Conservation (phyloP, 1,284 basidiomycete genomes). For the Papiliotrema fonsecae region DNA sequence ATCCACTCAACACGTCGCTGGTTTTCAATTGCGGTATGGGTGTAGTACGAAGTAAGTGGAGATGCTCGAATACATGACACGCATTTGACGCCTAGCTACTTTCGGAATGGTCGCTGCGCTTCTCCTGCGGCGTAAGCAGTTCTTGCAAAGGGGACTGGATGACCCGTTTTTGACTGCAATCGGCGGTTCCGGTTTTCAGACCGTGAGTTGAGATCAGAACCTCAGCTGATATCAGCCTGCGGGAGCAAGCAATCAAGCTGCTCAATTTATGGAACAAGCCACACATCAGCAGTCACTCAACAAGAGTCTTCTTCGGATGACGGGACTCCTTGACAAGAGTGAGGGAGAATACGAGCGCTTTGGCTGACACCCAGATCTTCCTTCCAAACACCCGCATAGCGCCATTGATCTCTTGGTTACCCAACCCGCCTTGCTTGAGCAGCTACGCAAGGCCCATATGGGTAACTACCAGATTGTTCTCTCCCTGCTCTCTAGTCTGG, state of each 20-base stretch:
- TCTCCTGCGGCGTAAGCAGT: slow-evolving; percentile 78
- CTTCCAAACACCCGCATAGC: slow-evolving; percentile 53
- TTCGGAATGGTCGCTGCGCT: slow-evolving; percentile 96
- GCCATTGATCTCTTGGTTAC: slow-evolving; percentile 77
- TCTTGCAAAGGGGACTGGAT: slow-evolving; percentile 66
- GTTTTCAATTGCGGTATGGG: slow-evolving; percentile 98
- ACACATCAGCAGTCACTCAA: slow-evolving; percentile 79
- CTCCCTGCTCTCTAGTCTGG: slow-evolving; percentile 80
- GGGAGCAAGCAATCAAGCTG: slow-evolving; percentile 31
- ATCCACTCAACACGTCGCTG: slow-evolving; percentile 74
- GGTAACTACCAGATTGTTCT: slow-evolving; percentile 88
- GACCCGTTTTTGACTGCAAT: slow-evolving; percentile 61
- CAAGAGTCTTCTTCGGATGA: slow-evolving; percentile 73
- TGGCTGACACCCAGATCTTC: slow-evolving; percentile 23
- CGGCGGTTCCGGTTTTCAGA: slow-evolving; percentile 32
- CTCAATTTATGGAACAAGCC: slow-evolving; percentile 56
- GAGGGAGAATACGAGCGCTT: slow-evolving; percentile 7
- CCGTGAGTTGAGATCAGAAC: background rate
- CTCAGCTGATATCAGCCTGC: slow-evolving; percentile 1
- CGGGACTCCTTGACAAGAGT: slow-evolving; percentile 67
- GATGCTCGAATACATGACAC: background rate
- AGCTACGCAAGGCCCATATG: slow-evolving; percentile 75
- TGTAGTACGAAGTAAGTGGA: slow-evolving; percentile 65
- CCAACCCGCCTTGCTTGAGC: slow-evolving; percentile 74
- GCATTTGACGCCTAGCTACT: slow-evolving; percentile 54